Base-by-base conservation (phyloP, 768 basidiomycete genomes). In the Serendipita indica region DNA sequence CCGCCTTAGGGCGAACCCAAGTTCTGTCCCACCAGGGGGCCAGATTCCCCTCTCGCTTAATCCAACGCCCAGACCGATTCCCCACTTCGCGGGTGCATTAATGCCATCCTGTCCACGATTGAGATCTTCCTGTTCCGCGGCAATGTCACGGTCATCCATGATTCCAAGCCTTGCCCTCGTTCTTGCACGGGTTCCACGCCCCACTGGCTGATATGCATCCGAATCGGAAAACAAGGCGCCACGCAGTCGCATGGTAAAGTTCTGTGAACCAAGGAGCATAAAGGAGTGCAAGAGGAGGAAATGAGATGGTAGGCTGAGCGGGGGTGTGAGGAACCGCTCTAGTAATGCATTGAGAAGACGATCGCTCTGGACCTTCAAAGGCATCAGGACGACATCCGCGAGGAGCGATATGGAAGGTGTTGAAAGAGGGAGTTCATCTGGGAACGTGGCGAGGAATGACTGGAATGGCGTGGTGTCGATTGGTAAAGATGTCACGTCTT, bases 11-110 rank as follows among this genome's bases (percentile, higher is more conserved):
- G 83, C 81, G 70, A 85, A 91, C 64, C 87, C 86, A 52, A 94
- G 72, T 65, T 92, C 89, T 2, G 84, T 77, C 3, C 87, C 88
- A 16, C 85, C 83, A 12, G 91, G 91, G 0, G 91, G 91, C 91
- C 91, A 94, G 3, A 75, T 79, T 54, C 81, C 80, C 33, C 83
- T 74, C 43, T 85, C 81, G 34, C 84, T 77, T n/a, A 94, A 69
- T 2, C 79, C 77, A 0, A 81, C 74, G 6, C 86, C 82, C 3
- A 94, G 69, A 1, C 90, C 91, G 3, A 92, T 67, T 7, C 70
- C 70, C 69, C 71, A 68, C 57, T 64, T 64, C 5, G 61, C 76
- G 0, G 80, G 79, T 80, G 39, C 45, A n/a, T 49, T 82, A 80
- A 13, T 71, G 71, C 30, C 57, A 56, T 35, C 61, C 33, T 33